Percentiles rank a stretch among this genome's conserved stretches.
Evolutionary conservation across 2,329 filamentous ascomycete species (phyloP).

Genomic region (Nemania diffusa): DNA sequence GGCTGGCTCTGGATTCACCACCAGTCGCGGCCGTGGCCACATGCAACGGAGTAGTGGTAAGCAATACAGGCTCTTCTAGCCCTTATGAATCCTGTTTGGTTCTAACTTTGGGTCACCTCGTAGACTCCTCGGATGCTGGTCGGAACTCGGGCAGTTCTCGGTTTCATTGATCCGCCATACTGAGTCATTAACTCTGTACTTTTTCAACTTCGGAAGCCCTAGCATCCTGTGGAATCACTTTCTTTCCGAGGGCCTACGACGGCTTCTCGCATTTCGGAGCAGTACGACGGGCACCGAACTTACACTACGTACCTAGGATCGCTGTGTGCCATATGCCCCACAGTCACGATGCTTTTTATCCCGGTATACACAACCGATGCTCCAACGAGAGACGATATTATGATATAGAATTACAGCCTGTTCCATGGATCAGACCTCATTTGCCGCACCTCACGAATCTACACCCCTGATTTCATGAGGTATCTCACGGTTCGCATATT

Average conservation of each 20-base stretch:
- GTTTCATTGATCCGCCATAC: constrained; percentile 44
- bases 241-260: not conserved
- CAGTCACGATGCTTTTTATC: constrained; percentile 17
- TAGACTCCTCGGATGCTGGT: constrained; percentile 50
- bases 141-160: constrained; percentile 48
- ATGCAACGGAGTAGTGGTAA: constrained; percentile 70
- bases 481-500: constrained; percentile 33
- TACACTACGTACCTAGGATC: constrained; percentile 9
- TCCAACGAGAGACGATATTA: constrained; percentile 52
- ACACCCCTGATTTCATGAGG: constrained; percentile 11
- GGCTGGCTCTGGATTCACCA: constrained; percentile 62
- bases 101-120: constrained; percentile 11
- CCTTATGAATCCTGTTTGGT: not conserved
- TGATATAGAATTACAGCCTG: constrained; percentile 49
- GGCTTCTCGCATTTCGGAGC: constrained; percentile 7
- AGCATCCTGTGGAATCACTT: constrained; percentile 2
- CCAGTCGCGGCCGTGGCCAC: constrained; percentile 66
- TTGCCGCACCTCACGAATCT: constrained; percentile 20
- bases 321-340: constrained; percentile 13
- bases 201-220: constrained; percentile 8
- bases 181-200: not conserved
- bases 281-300: constrained; percentile 1
- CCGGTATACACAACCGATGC: constrained; percentile 36
- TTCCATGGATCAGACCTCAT: constrained; percentile 29
- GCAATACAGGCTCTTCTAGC: constrained; percentile 41